A percentile compares a stretch with the other conserved stretches of the same genome.
phyloP scores from a whole-genome alignment of 2,329 filamentous ascomycete species.

The Botrytis medusae region DNA sequence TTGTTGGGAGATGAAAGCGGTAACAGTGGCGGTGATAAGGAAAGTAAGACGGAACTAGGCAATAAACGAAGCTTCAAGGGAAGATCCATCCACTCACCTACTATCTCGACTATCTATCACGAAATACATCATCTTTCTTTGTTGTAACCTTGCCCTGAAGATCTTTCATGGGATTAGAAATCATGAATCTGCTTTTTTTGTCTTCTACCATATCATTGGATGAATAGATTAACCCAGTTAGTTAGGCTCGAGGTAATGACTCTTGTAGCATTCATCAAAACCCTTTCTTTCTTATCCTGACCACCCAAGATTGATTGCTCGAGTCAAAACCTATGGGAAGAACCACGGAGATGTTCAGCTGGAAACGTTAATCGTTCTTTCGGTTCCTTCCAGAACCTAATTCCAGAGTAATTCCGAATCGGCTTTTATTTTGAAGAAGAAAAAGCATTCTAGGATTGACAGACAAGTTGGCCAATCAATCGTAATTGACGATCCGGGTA shows the following conservation, averaged over 20 bases:
- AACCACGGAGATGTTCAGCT: neutral
- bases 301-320: neutral
- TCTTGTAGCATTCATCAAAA: neutral
- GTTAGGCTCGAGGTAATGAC: neutral
- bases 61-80: neutral
- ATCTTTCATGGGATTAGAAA: neutral
- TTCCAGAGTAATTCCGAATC: constrained; percentile 1
- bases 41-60: neutral
- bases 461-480: neutral
- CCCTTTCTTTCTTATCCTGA: neutral
- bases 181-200: neutral
- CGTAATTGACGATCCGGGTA: neutral
- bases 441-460: neutral
- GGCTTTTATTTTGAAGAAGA: neutral
- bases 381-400: neutral
- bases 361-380: neutral
- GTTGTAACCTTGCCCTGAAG: neutral
- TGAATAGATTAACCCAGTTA: neutral
- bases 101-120: neutral
- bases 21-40: constrained; percentile 3
- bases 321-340: neutral
- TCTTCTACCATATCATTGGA: neutral
- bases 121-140: neutral
- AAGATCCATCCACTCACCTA: neutral
- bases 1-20: neutral